phyloP scores from a whole-genome alignment of 2,329 filamentous ascomycete genomes.

The Hypoxylon sp. region DNA sequence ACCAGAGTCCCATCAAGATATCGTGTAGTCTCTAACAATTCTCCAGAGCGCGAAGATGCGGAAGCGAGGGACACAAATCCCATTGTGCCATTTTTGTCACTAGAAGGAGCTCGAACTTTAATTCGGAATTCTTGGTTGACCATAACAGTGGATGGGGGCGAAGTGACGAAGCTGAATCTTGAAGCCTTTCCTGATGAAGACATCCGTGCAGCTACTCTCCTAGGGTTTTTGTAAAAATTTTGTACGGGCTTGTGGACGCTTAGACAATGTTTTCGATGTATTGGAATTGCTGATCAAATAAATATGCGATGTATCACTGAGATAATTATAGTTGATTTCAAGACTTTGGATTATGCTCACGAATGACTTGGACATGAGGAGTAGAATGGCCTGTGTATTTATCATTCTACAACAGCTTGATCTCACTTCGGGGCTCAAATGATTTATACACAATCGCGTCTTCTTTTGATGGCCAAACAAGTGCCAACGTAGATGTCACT shows the following conservation, averaged over 20 bases:
- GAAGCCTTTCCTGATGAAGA: slow-evolving; percentile 15
- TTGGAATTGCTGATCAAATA: not conserved
- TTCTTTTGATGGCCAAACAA: slow-evolving; percentile 13
- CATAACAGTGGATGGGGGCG: slow-evolving; percentile 16
- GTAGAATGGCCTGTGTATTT: slow-evolving; percentile 13
- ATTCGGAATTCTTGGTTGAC: slow-evolving; percentile 25
- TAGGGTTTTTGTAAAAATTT: not conserved
- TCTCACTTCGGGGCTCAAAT: slow-evolving; percentile 1
- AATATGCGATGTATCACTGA: not conserved
- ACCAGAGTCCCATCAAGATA: slow-evolving; percentile 14
- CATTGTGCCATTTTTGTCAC: slow-evolving; percentile 25
- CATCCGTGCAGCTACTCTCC: slow-evolving; percentile 14
- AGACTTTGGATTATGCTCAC: not conserved
- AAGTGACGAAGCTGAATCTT: slow-evolving; percentile 14
- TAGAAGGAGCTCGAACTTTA: slow-evolving; percentile 23
- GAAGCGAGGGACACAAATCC: slow-evolving; percentile 20
- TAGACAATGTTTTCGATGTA: slow-evolving; percentile 7
- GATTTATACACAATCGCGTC: slow-evolving; percentile 13
- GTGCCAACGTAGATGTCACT: slow-evolving; percentile 26
- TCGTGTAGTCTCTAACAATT: slow-evolving; percentile 3
- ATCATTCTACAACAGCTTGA: slow-evolving; percentile 1
- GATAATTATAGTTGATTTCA: slow-evolving; percentile 7
- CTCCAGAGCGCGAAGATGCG: not conserved
- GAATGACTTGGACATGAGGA: not conserved
- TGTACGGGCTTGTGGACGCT: not conserved